phyloP scores from a whole-genome alignment of 495 filamentous ascomycete species.

The Penicilliopsis zonata region DNA sequence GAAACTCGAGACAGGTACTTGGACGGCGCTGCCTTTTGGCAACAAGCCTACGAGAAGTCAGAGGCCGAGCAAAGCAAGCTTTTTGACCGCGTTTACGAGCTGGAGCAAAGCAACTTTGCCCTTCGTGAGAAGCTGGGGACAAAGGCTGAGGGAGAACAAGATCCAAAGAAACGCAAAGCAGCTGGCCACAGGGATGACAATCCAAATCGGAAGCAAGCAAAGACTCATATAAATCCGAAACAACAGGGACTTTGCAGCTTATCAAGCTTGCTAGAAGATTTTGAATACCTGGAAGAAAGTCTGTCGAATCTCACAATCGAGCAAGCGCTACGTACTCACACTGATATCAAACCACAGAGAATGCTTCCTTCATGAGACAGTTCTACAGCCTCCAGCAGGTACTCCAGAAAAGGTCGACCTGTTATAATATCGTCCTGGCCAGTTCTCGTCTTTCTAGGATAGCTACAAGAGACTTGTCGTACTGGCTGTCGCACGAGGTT shows the following conservation, averaged over 20 bases:
- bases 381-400: constrained; percentile 20
- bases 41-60: constrained; percentile 32
- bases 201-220: constrained; percentile 11
- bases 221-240: constrained; percentile 6
- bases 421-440: constrained; percentile 9
- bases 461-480: constrained; percentile 10
- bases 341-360: constrained; percentile 4
- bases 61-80: constrained; percentile 33
- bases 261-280: neutral
- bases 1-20: constrained; percentile 21
- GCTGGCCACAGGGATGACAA: constrained; percentile 1
- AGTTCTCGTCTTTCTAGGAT: constrained; percentile 17
- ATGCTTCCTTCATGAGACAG: constrained; percentile 19
- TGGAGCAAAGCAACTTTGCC: constrained; percentile 23
- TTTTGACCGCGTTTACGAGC: constrained; percentile 26
- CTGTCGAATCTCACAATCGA: neutral
- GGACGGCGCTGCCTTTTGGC: constrained; percentile 39
- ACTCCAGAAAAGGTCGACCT: constrained; percentile 16
- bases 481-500: too few species aligned
- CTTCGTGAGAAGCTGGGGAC: constrained; percentile 12
- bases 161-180: constrained; percentile 16
- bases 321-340: neutral
- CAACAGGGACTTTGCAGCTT: neutral
- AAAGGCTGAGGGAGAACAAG: constrained; percentile 2
- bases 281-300: constrained; percentile 6